Evolutionary conservation across 192 early-diverging fungal species (phyloP).

Genomic region (Coemansia sp.): DNA sequence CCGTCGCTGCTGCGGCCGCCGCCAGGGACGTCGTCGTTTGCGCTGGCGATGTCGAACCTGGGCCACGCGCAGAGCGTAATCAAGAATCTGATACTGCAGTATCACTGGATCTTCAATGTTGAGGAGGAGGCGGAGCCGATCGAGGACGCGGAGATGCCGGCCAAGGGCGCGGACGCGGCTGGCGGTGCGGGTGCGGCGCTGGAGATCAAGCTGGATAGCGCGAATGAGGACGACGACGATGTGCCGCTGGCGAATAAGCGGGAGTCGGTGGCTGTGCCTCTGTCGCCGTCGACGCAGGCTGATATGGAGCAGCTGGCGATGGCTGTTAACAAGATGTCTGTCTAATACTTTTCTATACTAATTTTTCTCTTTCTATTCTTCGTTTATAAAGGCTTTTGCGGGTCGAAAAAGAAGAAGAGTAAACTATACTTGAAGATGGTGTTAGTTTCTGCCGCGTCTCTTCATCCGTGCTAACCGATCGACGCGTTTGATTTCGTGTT

Average conservation of each 20-base stretch:
- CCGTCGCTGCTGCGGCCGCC: conserved; percentile 78
- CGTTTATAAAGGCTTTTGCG: too few species aligned
- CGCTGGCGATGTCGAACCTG: conserved; percentile 70
- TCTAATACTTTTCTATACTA: conserved; percentile 9
- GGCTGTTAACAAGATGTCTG: conserved; percentile 37
- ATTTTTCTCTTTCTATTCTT: neutral
- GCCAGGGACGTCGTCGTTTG: conserved; percentile 59
- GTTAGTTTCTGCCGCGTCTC: conserved; percentile 26
- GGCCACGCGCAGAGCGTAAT: conserved; percentile 71
- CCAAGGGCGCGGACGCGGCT: conserved; percentile 42
- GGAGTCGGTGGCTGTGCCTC: conserved; percentile 15
- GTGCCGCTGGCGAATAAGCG: conserved; percentile 9
- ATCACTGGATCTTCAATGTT: conserved; percentile 74
- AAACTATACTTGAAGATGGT: too few species aligned
- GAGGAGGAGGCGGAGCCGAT: conserved; percentile 60
- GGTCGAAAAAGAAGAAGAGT: too few species aligned
- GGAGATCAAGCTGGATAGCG: conserved; percentile 1
- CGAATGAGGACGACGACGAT: conserved; percentile 1
- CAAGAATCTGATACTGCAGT: conserved; percentile 71
- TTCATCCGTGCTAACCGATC: conserved; percentile 47
- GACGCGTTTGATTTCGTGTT: conserved; percentile 45
- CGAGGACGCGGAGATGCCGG: conserved; percentile 43
- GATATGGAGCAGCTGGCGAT: conserved; percentile 41
- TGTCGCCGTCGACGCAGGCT: conserved; percentile 24
- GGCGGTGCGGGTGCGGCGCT: neutral